Conservation (phyloP, 129 eudicot genomes). For the Ambrosia trifida region DNA sequence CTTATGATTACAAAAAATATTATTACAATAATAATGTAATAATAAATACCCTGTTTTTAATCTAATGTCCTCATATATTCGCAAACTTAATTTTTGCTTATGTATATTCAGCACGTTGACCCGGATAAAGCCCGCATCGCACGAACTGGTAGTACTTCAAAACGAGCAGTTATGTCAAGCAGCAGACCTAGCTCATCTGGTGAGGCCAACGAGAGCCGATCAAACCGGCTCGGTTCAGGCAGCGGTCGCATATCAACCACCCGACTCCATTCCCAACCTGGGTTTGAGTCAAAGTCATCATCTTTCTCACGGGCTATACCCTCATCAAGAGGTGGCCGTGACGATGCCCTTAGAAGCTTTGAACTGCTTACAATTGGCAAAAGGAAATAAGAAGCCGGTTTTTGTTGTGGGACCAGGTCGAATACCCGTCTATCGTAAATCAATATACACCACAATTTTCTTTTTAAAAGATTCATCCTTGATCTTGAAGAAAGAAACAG, state of each 20-base stretch:
- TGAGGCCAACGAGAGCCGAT: constrained; percentile 62
- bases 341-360: constrained; percentile 86
- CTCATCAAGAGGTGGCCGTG: constrained; percentile 58
- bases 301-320: constrained; percentile 60
- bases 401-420: not conserved
- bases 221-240: constrained; percentile 58
- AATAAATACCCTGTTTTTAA: too few species aligned
- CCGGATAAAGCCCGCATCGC: constrained; percentile 67
- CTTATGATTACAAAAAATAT: not conserved
- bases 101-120: constrained; percentile 56
- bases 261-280: constrained; percentile 87
- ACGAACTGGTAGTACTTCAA: constrained; percentile 63
- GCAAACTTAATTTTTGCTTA: not conserved
- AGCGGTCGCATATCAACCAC: constrained; percentile 67
- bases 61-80: not conserved
- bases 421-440: not conserved
- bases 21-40: not conserved
- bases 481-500: not conserved
- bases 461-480: constrained; percentile 6
- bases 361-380: constrained; percentile 83
- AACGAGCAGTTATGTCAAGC: constrained; percentile 60
- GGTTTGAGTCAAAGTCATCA: constrained; percentile 83
- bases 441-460: not conserved
- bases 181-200: constrained; percentile 91
- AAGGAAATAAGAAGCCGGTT: constrained; percentile 44